A percentile compares a stretch with the other conserved stretches of the same genome.
Conservation (phyloP, 2,329 filamentous ascomycete genomes). For the Epichloe hybrida region DNA sequence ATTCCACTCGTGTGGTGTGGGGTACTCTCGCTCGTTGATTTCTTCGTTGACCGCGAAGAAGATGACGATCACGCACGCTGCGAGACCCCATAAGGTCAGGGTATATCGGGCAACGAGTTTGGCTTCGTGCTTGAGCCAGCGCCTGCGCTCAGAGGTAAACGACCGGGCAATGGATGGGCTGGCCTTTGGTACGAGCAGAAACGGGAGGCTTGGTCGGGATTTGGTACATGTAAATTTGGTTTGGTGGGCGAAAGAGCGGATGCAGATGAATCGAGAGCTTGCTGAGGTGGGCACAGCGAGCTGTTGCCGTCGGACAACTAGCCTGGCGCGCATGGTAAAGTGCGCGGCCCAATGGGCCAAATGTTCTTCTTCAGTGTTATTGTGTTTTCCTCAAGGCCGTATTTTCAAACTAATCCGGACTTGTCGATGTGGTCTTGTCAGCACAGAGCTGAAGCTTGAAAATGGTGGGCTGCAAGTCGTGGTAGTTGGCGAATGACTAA, state of each 20-base stretch:
- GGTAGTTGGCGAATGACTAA: slow-evolving; percentile 1
- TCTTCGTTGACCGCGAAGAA: slow-evolving; percentile 60
- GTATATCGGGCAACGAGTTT: slow-evolving; percentile 57
- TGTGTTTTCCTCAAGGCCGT: neutral
- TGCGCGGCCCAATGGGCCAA: slow-evolving; percentile 3
- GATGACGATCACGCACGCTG: slow-evolving; percentile 45
- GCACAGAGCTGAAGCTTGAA: neutral
- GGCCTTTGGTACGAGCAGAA: slow-evolving; percentile 32
- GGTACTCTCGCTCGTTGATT: slow-evolving; percentile 58
- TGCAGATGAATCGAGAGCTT: slow-evolving; percentile 10
- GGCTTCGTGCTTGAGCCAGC: slow-evolving; percentile 57
- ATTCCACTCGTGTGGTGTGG: slow-evolving; percentile 72
- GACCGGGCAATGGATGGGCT: slow-evolving; percentile 50
- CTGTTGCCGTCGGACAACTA: slow-evolving; percentile 18
- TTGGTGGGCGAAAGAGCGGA: slow-evolving; percentile 16
- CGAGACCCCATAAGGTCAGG: slow-evolving; percentile 49
- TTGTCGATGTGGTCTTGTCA: neutral
- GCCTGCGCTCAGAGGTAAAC: slow-evolving; percentile 64
- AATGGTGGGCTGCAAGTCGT: neutral
- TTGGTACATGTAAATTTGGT: slow-evolving; percentile 16
- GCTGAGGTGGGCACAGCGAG: slow-evolving; percentile 7
- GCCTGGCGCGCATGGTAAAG: slow-evolving; percentile 26
- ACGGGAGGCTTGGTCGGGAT: slow-evolving; percentile 28
- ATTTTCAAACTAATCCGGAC: neutral
- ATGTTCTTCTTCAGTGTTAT: neutral